A percentile compares a stretch with the other conserved stretches of the same genome.
phyloP scores from a whole-genome alignment of 1,284 basidiomycete genomes.

The Leucoagaricus sp. region DNA sequence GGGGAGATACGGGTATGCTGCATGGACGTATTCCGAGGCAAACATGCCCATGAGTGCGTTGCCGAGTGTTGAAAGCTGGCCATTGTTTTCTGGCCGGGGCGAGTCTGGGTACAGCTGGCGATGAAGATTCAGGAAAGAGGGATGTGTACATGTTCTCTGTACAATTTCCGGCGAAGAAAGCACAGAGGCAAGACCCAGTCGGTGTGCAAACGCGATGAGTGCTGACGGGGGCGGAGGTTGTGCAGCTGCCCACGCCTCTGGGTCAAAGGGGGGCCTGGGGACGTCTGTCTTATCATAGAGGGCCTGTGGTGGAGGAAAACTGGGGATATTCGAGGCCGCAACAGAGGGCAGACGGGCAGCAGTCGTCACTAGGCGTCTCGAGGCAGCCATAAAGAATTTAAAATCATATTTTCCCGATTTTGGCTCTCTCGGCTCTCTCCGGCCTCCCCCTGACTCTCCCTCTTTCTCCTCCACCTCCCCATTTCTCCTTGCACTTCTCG shows the following conservation, averaged over 20 bases:
- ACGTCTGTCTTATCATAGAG: slow-evolving; percentile 37
- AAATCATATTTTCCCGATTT: not conserved
- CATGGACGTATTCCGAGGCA: slow-evolving; percentile 83
- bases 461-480: not conserved
- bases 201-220: slow-evolving; percentile 72
- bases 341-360: slow-evolving; percentile 59
- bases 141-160: slow-evolving; percentile 80
- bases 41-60: slow-evolving; percentile 93
- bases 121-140: slow-evolving; percentile 66
- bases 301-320: slow-evolving; percentile 67
- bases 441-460: not conserved
- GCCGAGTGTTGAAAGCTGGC: slow-evolving; percentile 78
- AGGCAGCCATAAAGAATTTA: slow-evolving; percentile 32
- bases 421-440: slow-evolving; percentile 2
- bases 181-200: slow-evolving; percentile 66
- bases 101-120: slow-evolving; percentile 54
- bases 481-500: not conserved
- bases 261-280: slow-evolving; percentile 48
- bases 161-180: slow-evolving; percentile 52
- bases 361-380: slow-evolving; percentile 57
- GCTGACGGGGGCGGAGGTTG: slow-evolving; percentile 75
- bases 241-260: slow-evolving; percentile 68
- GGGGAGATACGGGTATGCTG: slow-evolving; percentile 89
- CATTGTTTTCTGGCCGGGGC: slow-evolving; percentile 66
- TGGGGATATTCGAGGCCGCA: slow-evolving; percentile 50